Evolutionary conservation across 2,329 filamentous ascomycete genomes (phyloP), one percentile per base, ranked within the genome.

Genomic region (Cladobotryum protrusum): DNA sequence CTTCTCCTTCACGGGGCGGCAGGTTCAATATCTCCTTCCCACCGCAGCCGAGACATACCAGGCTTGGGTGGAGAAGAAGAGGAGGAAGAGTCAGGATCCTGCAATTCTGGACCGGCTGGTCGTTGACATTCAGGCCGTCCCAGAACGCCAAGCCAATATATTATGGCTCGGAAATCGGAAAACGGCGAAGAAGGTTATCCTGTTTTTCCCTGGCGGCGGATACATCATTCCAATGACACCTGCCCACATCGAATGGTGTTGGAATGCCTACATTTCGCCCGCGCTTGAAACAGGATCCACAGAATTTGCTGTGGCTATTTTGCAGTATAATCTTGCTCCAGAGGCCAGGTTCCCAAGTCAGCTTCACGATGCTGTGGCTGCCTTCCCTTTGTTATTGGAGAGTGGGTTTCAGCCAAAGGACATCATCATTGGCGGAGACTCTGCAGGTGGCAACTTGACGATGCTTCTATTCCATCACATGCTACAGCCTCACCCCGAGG

Each of bases 391-490:
- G n/a, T 39, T 70, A 1, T 53, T 69, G 1, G 52, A 54, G 0
- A 52, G 57, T 1, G 68, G 68, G 3, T 52, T 67, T 41, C 37
- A 37, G 5, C 60, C 67, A 0, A 47, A 53, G 2, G 57, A 70
- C 44, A 56, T 71, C 11, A 53, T 68, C 42, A 46, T 70, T 8
- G 67, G 67, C 3, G 67, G 67, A 3, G 68, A 71, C 45, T 70
- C 67, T 11, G 67, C 67, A 0, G 68, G 68, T 13, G 68, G 62
- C 0, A 69, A 70, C 49, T 43, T 71, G 32, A 58, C 63, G 1
- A 52, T 57, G 11, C 63, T 67, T 52, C 45, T 70, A 6, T 51
- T 69, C 9, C 52, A 60, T 9, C 67, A 70, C 43, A 37, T 69
- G 3, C 36, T 68, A 9, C 61, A 65, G 18, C 66, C 67, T 1